Evolutionary conservation across 2,329 filamentous ascomycete species (phyloP), one percentile per base, ranked within the genome.

Genomic region (Calonectria honghensis): DNA sequence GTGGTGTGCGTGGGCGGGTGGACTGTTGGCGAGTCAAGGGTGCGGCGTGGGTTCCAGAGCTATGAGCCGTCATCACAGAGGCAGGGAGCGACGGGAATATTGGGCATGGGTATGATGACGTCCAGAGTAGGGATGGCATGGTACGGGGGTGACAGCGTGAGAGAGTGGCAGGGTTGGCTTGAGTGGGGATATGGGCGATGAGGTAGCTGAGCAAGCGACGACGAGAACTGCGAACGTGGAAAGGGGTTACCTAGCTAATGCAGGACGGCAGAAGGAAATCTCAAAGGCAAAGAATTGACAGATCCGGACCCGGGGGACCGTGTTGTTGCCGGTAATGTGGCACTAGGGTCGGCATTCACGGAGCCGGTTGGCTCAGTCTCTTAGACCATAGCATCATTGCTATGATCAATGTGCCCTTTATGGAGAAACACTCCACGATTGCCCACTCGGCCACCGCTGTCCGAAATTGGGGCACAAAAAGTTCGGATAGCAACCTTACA

Each of bases 51-150:
- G n/a, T 41, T 27, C 39, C 24, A 65, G 61, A 35, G n/a, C 61
- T 50, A 64, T 31, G 59, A 63, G 31, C 68, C 59, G 31, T 64
- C 45, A 51, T 39, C 59, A 48, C 68, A 31, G 16, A 70, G n/a
- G 48, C 59, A 70, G 37, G 59, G 68, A 54, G 50, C 35, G 48
- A 48, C 51, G 35, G 51, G 59, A 39, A 57, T 66, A 71, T 71
- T 59, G 68, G 37, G 29, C 68, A 71, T 71, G 68, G 68, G 68
- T 65, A 64, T 48, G 68, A 41, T 27, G 50, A 48, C 31, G 45
- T 50, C 57, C 24, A n/a, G 35, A 61, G 67, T 66, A 71, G 59
- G 68, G 59, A 48, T 64, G 59, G 48, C 59, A 65, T 57, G 68
- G 59, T 16, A 32, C 32, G 37, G 37, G 45, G 32, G 31, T 48